Evolutionary conservation across 176 grass and related monocot species (phyloP), one percentile per base, ranked within the genome.

Genomic region (Puccinellia tenuiflora): DNA sequence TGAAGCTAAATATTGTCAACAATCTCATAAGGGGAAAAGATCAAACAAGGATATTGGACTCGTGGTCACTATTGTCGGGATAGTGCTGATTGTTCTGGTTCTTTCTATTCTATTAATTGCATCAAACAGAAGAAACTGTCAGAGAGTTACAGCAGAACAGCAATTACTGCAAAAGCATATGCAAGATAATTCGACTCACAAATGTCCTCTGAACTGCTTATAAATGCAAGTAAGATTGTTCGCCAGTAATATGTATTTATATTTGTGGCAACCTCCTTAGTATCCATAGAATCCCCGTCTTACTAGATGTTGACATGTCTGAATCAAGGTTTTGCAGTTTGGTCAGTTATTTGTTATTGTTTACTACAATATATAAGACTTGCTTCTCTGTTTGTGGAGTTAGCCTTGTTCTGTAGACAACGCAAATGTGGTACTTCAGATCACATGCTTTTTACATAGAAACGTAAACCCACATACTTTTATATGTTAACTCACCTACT

Each of bases 171-270:
- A 86, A 86, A 98, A 95, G 68, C 84, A 89, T 72, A 62, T 77
- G 54, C 88, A 80, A 75, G 92, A 91, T 88, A 98, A 90, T 88
- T 90, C 83, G 3, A 76, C 76, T 42, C 92, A 65, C 89, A 90
- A 70, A 86, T 90, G 78, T 98, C 96, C 25, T 88, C 92, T 75
- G 96, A 98, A 81, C 73, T 93, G 83, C 80, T 98, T 53, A 83
- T 81, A 20, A 95, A 90, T 93, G 90, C 96, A 88, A 95, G 96
- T 98, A 98, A 88, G 96, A 85, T 78, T 68, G 38, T 55, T 68
- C 11, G 34, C 26, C 25, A 84, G 24, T 55, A 46, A 30, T 42
- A 8, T n/a, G 43, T 12, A 18, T 33, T 85, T 88, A 35, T 68
- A 33, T 77, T 22, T 84, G 38, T 85, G 13, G n/a, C n/a, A n/a